Conservation (phyloP, 495 filamentous ascomycete genomes). For the Evansstolkia leycettana region DNA sequence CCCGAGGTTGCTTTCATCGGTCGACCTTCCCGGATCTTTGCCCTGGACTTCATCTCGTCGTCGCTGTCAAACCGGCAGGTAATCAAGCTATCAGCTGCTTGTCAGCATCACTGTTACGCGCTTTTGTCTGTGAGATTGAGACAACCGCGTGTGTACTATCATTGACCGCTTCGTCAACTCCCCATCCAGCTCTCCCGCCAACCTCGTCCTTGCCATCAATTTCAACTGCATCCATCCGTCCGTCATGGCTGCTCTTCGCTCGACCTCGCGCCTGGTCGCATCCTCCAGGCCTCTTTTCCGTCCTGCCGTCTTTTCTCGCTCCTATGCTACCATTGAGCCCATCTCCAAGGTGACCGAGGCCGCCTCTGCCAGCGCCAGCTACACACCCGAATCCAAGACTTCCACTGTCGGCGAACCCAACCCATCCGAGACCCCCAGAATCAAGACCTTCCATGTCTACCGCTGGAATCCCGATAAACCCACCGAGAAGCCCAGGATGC, state of each 20-base stretch:
- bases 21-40: conserved; percentile 13
- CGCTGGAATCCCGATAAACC: conserved; percentile 94
- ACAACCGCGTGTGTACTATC: background rate
- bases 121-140: no score
- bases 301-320: conserved; percentile 30
- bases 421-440: conserved; percentile 42
- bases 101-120: no score
- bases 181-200: no score
- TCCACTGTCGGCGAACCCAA: conserved; percentile 44
- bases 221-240: conserved; percentile 4
- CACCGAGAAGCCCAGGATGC: conserved; percentile 85
- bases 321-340: conserved; percentile 41
- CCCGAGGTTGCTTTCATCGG: conserved; percentile 26
- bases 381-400: conserved; percentile 34
- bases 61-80: background rate
- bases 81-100: conserved; percentile 3
- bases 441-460: conserved; percentile 98
- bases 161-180: no score
- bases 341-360: conserved; percentile 21
- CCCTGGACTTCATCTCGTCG: conserved; percentile 21
- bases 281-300: conserved; percentile 43
- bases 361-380: conserved; percentile 15
- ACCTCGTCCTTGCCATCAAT: background rate
- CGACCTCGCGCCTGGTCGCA: conserved; percentile 51
- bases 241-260: conserved; percentile 72